phyloP scores from a whole-genome alignment of 2,329 filamentous ascomycete genomes.

The Ilyonectria robusta region DNA sequence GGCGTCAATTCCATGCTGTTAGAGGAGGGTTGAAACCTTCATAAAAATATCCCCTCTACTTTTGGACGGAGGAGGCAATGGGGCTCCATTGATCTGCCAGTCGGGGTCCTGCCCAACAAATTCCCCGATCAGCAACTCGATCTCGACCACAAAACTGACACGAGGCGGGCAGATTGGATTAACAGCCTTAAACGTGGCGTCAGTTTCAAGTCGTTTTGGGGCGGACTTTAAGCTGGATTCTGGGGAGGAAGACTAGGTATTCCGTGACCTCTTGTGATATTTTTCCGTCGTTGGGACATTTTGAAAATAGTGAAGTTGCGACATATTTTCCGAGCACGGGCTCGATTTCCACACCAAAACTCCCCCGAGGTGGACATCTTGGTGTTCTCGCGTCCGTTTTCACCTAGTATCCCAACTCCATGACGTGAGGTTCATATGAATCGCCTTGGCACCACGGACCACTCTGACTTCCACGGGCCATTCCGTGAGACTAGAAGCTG shows the following conservation, averaged over 20 bases:
- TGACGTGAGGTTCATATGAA: too few species aligned
- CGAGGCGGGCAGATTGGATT: constrained; percentile 22
- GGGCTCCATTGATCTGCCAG: background rate
- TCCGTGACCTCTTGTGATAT: too few species aligned
- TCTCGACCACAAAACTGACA: constrained; percentile 40
- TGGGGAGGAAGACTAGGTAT: too few species aligned
- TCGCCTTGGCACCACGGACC: too few species aligned
- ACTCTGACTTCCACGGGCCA: too few species aligned
- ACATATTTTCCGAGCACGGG: background rate
- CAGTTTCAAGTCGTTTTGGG: too few species aligned
- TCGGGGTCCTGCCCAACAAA: background rate
- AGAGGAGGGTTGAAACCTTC: background rate
- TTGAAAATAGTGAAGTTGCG: too few species aligned
- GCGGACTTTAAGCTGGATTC: too few species aligned
- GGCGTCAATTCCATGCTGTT: background rate
- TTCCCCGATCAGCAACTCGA: constrained; percentile 36
- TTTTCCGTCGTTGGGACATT: too few species aligned
- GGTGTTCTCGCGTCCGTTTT: background rate
- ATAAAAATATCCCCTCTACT: background rate
- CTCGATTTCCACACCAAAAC: constrained; percentile 41
- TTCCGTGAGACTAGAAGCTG: too few species aligned
- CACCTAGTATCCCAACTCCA: too few species aligned
- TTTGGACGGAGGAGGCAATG: background rate
- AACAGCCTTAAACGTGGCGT: too few species aligned
- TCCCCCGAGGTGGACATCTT: constrained; percentile 34